These are phyloP conservation scores for Lasiosphaeria ovina DNA, from an alignment of 495 filamentous ascomycete species.

Conservation along the genomic window DNA sequence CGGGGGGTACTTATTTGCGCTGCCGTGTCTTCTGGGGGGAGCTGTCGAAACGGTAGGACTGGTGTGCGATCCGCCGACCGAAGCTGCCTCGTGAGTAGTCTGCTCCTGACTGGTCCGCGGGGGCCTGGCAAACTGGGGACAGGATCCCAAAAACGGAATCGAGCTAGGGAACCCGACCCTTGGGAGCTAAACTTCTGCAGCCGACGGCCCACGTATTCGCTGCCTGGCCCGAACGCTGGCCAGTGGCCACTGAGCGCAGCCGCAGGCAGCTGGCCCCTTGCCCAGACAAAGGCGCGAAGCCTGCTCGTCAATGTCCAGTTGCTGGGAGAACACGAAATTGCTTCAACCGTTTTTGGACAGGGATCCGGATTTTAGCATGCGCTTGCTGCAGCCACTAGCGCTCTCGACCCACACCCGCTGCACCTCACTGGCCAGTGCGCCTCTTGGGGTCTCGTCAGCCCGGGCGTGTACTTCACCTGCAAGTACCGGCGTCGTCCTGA, in stretches of 20 bases:
- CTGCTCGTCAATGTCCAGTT: conserved; percentile 22
- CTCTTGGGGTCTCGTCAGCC: conserved; percentile 18
- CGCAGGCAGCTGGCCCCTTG: conserved; percentile 9
- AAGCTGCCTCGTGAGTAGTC: conserved; percentile 1
- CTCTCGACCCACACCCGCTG: conserved; percentile 18
- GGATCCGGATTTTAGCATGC: conserved; percentile 30
- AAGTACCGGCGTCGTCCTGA: conserved; percentile 29
- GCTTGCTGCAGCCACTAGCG: conserved; percentile 31
- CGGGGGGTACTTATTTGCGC: conserved; percentile 24
- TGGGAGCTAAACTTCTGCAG: no score
- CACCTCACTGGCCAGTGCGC: conserved; percentile 28
- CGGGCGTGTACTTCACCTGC: conserved; percentile 18
- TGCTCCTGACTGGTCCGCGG: neutral
- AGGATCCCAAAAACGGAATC: conserved; percentile 1
- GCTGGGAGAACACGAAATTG: conserved; percentile 36
- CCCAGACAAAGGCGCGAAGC: conserved; percentile 23
- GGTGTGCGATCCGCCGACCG: conserved; percentile 16
- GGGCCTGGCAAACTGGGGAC: neutral
- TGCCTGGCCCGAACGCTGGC: neutral
- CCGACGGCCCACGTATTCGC: no score
- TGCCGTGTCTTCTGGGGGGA: conserved; percentile 1
- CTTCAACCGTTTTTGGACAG: conserved; percentile 36
- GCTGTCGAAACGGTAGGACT: conserved; percentile 20
- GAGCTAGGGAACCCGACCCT: conserved; percentile 1
- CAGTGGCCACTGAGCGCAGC: neutral